These are phyloP conservation scores for Sordaria brevicollis DNA, from an alignment of 495 filamentous ascomycete genomes.

Conservation along the genomic window DNA sequence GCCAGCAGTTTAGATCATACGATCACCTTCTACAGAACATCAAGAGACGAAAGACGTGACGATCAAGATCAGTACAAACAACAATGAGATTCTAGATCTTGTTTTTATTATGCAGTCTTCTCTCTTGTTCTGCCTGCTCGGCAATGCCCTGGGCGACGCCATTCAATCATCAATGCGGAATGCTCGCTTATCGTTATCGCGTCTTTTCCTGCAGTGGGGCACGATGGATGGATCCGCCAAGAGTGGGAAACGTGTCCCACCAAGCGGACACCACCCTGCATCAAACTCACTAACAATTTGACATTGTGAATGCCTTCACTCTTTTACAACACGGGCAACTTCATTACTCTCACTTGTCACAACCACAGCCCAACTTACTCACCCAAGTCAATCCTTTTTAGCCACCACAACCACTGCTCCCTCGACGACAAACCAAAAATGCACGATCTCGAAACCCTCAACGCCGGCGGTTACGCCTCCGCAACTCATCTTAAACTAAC, in stretches of 20 bases:
- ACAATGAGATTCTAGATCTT: neutral
- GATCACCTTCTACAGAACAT: neutral
- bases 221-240: neutral
- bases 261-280: neutral
- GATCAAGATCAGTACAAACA: neutral
- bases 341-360: neutral
- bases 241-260: neutral
- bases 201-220: neutral
- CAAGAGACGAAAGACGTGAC: neutral
- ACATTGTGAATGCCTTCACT: neutral
- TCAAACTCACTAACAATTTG: neutral
- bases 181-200: neutral
- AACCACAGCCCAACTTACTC: neutral
- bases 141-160: neutral
- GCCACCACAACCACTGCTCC: neutral
- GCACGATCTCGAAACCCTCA: constrained; percentile 18
- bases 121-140: neutral
- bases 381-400: neutral
- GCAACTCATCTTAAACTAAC: constrained; percentile 28
- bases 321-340: neutral
- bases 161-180: neutral
- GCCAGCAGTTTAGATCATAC: neutral
- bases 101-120: no score
- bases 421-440: constrained; percentile 1
- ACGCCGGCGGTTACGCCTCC: constrained; percentile 17